phyloP scores from a whole-genome alignment of 306 rosid genomes.

The Cicer chorassanicum region DNA sequence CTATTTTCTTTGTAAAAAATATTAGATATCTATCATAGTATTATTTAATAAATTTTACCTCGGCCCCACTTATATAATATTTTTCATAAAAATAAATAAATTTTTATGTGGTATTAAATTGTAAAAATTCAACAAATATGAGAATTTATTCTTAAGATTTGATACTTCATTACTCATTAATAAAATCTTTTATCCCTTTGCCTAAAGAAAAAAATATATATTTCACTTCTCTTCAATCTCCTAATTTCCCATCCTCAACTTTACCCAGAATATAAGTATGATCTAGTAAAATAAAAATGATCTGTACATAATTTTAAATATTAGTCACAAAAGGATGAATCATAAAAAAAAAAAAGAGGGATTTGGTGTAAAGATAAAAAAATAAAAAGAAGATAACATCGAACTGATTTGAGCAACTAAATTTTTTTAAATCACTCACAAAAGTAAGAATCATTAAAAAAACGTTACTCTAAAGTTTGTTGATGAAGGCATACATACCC shows the following conservation, averaged over 20 bases:
- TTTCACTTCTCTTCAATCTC: background rate
- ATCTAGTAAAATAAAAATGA: background rate
- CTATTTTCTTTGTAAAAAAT: too few species aligned
- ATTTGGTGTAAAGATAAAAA: too few species aligned
- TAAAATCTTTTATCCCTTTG: background rate
- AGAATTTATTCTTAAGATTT: background rate
- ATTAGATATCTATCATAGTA: background rate
- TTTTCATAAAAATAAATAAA: background rate
- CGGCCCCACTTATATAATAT: background rate
- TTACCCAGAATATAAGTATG: background rate
- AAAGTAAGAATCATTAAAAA: background rate
- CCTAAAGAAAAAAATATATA: too few species aligned
- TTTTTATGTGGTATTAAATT: too few species aligned
- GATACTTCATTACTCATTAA: background rate
- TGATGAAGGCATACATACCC: constrained; percentile 8
- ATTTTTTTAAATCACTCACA: background rate
- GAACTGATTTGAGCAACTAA: background rate
- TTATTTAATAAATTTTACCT: background rate
- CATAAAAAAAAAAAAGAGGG: too few species aligned
- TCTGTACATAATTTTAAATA: background rate
- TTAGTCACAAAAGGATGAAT: background rate
- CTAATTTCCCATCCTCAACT: background rate
- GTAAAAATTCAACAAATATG: background rate
- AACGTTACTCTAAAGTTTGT: background rate
- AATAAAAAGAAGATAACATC: background rate